Percentiles rank a stretch among this genome's conserved stretches.
Evolutionary conservation across 2,329 filamentous ascomycete species (phyloP).

Genomic region (Aureobasidium melanogenum): DNA sequence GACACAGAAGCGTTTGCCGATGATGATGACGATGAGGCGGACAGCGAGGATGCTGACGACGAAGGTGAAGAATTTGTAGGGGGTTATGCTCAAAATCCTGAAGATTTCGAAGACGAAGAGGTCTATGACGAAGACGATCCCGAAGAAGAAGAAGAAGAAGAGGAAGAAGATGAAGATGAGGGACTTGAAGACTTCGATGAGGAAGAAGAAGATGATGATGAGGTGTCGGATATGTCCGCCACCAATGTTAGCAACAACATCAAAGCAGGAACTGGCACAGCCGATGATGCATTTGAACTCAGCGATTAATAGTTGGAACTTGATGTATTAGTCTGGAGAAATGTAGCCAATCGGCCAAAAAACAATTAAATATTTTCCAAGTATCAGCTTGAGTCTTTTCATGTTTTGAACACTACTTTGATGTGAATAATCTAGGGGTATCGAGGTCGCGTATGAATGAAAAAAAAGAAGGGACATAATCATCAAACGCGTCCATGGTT

Average conservation of each 20-base stretch:
- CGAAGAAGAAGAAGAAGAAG: constrained; percentile 8
- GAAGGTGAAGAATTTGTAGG: not conserved
- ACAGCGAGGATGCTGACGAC: not conserved
- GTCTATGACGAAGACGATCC: constrained; percentile 2
- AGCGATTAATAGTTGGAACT: constrained; percentile 13
- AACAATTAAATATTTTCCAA: not conserved
- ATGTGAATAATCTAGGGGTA: not conserved
- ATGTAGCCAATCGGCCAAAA: not conserved
- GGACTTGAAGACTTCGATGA: not conserved
- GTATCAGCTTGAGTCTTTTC: not conserved
- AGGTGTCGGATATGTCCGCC: not conserved
- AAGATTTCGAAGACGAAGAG: constrained; percentile 6
- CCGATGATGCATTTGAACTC: constrained; percentile 16
- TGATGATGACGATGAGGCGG: not conserved
- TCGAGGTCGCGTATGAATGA: not conserved
- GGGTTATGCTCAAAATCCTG: not conserved
- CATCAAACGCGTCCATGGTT: constrained; percentile 7
- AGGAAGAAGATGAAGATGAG: not conserved
- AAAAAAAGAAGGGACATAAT: no score
- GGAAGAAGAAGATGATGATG: constrained; percentile 5
- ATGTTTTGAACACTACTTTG: not conserved
- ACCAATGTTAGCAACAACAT: constrained; percentile 9
- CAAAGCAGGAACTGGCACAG: constrained; percentile 16
- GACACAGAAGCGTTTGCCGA: not conserved
- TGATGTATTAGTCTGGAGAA: not conserved